These are phyloP conservation scores for Cytospora schulzeri DNA, from an alignment of 2,329 filamentous ascomycete species.

Conservation along the genomic window DNA sequence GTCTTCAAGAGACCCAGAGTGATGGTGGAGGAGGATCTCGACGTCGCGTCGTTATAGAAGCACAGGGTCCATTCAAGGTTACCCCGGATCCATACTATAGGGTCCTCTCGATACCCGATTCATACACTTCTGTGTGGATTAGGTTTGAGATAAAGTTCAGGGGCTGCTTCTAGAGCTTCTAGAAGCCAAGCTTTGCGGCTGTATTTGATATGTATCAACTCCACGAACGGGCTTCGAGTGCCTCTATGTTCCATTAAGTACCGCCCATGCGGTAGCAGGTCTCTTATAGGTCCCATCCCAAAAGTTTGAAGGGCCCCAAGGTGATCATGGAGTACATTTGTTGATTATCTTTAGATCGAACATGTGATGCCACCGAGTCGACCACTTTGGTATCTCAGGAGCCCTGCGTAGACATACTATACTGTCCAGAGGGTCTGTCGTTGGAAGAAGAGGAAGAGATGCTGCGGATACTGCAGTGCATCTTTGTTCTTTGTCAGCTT, in stretches of 20 bases:
- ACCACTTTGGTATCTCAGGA: background rate
- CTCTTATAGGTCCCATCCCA: too few species aligned
- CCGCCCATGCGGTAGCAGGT: too few species aligned
- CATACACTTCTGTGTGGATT: background rate
- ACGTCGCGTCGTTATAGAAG: background rate
- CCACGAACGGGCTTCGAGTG: background rate
- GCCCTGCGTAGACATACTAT: too few species aligned
- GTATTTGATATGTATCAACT: conserved; percentile 2
- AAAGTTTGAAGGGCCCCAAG: background rate
- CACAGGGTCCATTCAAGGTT: background rate
- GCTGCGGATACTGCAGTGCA: too few species aligned
- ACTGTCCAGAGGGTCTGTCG: too few species aligned
- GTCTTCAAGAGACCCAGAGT: conserved; percentile 6
- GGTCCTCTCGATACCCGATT: background rate
- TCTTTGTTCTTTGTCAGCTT: too few species aligned
- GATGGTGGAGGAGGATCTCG: background rate
- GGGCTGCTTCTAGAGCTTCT: too few species aligned
- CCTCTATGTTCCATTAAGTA: too few species aligned
- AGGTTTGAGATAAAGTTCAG: background rate
- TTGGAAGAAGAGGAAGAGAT: too few species aligned
- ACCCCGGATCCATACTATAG: background rate
- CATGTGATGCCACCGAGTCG: conserved; percentile 11
- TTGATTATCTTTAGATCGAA: conserved; percentile 1
- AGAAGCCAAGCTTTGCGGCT: conserved; percentile 15
- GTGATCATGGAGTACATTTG: background rate